Evolutionary conservation across 306 rosid genomes (phyloP), one percentile per base, ranked within the genome.

Genomic region (Cicer cuneatum): DNA sequence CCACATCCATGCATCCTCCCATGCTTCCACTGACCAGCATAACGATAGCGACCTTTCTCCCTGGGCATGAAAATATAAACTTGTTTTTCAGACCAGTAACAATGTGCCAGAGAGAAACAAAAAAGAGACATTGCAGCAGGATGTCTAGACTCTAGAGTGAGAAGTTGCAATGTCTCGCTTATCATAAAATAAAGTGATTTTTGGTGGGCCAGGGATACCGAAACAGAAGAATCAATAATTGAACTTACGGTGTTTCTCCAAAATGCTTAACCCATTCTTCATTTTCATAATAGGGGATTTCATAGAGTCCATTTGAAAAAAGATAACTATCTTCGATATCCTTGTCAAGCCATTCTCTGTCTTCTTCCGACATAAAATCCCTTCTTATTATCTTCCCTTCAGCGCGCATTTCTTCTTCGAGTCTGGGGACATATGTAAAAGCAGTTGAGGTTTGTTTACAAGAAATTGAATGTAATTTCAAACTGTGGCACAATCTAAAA

Each of bases 1-100:
- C 97, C 98, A 83, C 98, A 94, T 81, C 97, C 97, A 83, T 94
- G 98, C 93, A 94, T 87, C 84, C 95, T 86, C 72, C 93, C 89
- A 71, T 94, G 97, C 89, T 94, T 94, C 96, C 93, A 90, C 88
- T 94, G 88, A 82, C 98, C 98, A 82, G 97, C 95, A 81, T 94
- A 94, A 16, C 96, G 91, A 63, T 94, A 92, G 52, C 97, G 91
- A 62, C 98, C 98, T 82, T 86, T 90, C 88, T 91, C 97, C 83
- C 97, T 91, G 90, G 87, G 56, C 80, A 87, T 35, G 71, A 59
- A 80, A 77, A 37, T 56, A 75, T 57, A 18, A 51, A 46, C 54
- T 21, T 29, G 13, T 14, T 70, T 77, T 21, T 71, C 57, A 63
- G 72, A 64, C 70, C 60, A 21, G 48, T 37, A 78, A 78, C 35